A percentile compares a stretch with the other conserved stretches of the same genome.
Conservation (phyloP, 495 filamentous ascomycete species). For the Astrothelium subdiscretum region DNA sequence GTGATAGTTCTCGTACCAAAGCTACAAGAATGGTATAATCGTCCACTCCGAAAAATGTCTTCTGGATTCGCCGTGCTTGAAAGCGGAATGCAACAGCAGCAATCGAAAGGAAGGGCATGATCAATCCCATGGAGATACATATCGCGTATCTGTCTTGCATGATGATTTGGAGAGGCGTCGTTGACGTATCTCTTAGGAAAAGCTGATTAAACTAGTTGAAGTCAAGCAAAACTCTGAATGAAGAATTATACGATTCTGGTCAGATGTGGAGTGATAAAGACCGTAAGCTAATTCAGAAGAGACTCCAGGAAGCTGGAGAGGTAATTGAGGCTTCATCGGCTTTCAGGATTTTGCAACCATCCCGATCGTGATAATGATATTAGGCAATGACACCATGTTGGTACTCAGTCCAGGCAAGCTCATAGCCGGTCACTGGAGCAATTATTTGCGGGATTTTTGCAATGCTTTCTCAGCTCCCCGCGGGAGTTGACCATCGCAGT, state of each 20-base stretch:
- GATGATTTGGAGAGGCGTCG: neutral
- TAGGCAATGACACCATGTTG: neutral
- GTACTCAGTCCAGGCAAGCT: neutral
- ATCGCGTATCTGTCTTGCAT: neutral
- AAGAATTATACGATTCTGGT: too few species aligned
- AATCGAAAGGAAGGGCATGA: slow-evolving; percentile 27
- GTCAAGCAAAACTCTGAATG: neutral
- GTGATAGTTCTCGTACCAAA: slow-evolving; percentile 17
- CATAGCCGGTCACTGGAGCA: neutral
- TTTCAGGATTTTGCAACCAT: neutral
- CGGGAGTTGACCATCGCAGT: neutral
- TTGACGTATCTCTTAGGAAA: neutral
- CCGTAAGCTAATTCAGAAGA: too few species aligned
- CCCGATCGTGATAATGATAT: neutral
- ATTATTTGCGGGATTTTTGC: neutral
- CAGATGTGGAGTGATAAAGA: too few species aligned
- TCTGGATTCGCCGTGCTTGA: slow-evolving; percentile 28
- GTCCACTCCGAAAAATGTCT: slow-evolving; percentile 31
- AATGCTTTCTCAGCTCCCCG: neutral
- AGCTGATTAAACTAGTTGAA: neutral
- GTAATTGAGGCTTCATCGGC: too few species aligned
- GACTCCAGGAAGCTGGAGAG: too few species aligned
- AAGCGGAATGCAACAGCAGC: slow-evolving; percentile 31
- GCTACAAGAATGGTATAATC: slow-evolving; percentile 32
- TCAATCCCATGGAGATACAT: neutral